Evolutionary conservation across 192 early-diverging fungal genomes (phyloP).

Genomic region (Endogone sp.): DNA sequence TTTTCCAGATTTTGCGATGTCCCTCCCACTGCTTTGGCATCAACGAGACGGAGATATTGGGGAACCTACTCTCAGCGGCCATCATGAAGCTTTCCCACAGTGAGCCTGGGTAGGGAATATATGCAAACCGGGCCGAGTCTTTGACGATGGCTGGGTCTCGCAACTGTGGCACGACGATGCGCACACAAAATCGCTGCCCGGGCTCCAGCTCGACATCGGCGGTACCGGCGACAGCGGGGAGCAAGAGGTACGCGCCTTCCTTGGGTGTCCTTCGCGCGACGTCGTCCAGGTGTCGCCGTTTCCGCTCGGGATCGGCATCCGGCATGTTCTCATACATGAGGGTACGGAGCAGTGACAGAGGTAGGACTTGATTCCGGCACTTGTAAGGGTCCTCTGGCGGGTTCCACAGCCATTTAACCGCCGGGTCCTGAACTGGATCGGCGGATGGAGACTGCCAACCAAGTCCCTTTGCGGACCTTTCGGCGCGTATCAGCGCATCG

Average conservation of each 20-base stretch:
- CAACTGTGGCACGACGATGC: slow-evolving; percentile 35
- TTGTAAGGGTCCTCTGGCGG: neutral
- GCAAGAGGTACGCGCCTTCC: neutral
- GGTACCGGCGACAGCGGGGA: neutral
- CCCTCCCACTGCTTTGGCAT: slow-evolving; percentile 10
- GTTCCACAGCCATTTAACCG: neutral
- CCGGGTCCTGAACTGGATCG: too few species aligned
- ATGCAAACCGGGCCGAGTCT: neutral
- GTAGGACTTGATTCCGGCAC: neutral
- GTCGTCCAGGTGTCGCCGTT: neutral
- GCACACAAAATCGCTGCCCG: slow-evolving; percentile 33
- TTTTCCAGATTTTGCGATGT: neutral
- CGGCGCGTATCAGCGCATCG: neutral
- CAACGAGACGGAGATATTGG: slow-evolving; percentile 23
- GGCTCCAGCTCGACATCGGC: neutral
- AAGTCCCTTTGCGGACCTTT: neutral
- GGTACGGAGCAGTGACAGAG: neutral
- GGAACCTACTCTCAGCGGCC: slow-evolving; percentile 16
- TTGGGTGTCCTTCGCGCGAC: neutral
- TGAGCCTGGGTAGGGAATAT: slow-evolving; percentile 19
- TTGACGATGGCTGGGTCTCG: neutral
- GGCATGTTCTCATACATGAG: neutral
- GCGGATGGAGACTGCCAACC: too few species aligned
- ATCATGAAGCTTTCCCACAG: slow-evolving; percentile 37
- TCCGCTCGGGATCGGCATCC: neutral